Percentiles rank a stretch among this genome's conserved stretches.
These are phyloP conservation scores for Aspergillus terreus DNA, from an alignment of 2,329 filamentous ascomycete genomes.

Conservation along the genomic window DNA sequence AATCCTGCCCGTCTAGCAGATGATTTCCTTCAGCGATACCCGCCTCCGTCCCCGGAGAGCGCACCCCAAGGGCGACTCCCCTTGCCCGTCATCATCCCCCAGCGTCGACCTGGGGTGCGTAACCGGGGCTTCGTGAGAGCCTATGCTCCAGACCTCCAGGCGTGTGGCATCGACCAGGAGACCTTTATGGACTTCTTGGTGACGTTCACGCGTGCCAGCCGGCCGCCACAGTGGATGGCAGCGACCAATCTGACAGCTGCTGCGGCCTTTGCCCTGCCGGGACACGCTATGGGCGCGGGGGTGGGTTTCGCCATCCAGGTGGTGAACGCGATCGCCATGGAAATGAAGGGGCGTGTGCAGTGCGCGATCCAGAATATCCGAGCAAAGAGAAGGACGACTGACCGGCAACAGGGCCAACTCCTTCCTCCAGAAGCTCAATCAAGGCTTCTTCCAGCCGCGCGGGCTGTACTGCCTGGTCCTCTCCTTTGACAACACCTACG, in stretches of 20 bases:
- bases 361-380: too few relatives aligned
- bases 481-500: not conserved
- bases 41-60: too few relatives aligned
- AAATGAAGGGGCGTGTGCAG: too few relatives aligned
- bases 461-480: not conserved
- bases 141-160: not conserved
- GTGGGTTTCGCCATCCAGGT: too few relatives aligned
- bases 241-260: not conserved
- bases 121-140: constrained; percentile 2
- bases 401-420: not conserved
- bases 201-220: not conserved
- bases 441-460: not conserved
- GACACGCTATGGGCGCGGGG: too few relatives aligned
- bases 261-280: too few relatives aligned
- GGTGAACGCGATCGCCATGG: too few relatives aligned
- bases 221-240: not conserved
- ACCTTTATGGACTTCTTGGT: not conserved
- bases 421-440: not conserved
- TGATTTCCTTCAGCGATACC: too few relatives aligned
- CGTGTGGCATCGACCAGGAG: not conserved
- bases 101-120: not conserved
- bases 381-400: too few relatives aligned
- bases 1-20: too few relatives aligned
- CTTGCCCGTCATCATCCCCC: constrained; percentile 2
- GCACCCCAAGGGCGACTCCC: not conserved